Evolutionary conservation across 73 alveolate species (phyloP), one percentile per base, ranked within the genome.

Genomic region (Symbiodinium natans): DNA sequence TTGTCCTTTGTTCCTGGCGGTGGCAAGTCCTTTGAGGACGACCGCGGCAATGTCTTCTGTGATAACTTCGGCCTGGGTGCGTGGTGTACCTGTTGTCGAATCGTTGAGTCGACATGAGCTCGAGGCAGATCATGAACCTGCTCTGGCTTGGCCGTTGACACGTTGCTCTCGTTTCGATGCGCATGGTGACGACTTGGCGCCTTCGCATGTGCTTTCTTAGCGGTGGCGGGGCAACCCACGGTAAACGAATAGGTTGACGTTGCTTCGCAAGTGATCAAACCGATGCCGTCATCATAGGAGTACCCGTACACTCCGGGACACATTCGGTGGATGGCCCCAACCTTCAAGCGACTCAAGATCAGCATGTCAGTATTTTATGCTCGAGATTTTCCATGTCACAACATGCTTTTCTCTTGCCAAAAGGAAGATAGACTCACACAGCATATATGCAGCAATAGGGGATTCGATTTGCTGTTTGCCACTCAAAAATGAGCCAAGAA

Each of bases 271-370:
- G 77, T 56, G 77, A 86, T 15, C 77, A 86, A 73, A 3, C 93
- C 93, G 82, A 86, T 86, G 42, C 93, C 93, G 41, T 86, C 94
- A 39, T 86, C 94, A 27, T 86, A 86, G 39, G 94, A 68, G n/a
- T 52, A 86, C 82, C 94, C 94, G 31, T 86, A 86, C 19, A 86
- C 94, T 23, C 63, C 94, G 6, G 94, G 94, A 39, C 94, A 86
- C 56, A 34, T 52, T 11, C 15, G 40, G 59, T 86, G 68, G 42
- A 74, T 74, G 42, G 42, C 84, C 25, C 23, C 43, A 29, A n/a
- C 84, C 84, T 74, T 48, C 63, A 48, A 48, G 17, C 8, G 63
- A 17, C 8, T 8, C 17, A 10, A 10, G 23, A 8, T 8, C 63
- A 48, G 23, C 63, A 48, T 10, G 63, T 8, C 23, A 48, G 63